Evolutionary conservation across 2,329 filamentous ascomycete species (phyloP).

Genomic region (Diaporthe sp.): DNA sequence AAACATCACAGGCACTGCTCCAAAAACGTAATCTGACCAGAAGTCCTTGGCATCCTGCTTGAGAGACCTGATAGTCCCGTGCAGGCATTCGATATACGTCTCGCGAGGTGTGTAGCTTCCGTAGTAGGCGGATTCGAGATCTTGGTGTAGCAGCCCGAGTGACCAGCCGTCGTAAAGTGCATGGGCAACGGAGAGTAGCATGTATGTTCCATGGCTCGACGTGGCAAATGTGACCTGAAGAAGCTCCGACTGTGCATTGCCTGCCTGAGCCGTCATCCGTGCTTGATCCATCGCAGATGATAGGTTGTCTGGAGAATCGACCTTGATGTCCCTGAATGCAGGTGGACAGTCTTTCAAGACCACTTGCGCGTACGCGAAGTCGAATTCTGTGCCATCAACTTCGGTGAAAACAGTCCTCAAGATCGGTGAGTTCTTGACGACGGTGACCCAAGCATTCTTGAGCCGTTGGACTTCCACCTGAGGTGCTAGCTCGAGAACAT

Average conservation of each 20-base stretch:
- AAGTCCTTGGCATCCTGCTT: conserved; percentile 66
- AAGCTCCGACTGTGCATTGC: conserved; percentile 55
- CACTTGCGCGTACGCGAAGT: conserved; percentile 65
- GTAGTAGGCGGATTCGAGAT: conserved; percentile 77
- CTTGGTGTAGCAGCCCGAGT: conserved; percentile 78
- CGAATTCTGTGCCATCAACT: conserved; percentile 72
- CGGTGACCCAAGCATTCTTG: conserved; percentile 71
- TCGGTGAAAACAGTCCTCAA: conserved; percentile 81
- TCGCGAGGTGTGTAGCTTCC: conserved; percentile 58
- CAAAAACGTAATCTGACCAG: conserved; percentile 79
- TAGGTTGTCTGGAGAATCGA: conserved; percentile 53
- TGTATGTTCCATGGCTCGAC: conserved; percentile 53
- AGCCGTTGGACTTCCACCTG: conserved; percentile 70
- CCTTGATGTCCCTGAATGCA: conserved; percentile 43
- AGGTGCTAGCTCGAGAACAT: conserved; percentile 74
- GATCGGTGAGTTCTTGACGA: conserved; percentile 76
- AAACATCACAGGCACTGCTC: conserved; percentile 54
- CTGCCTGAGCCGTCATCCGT: conserved; percentile 53
- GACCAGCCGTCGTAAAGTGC: conserved; percentile 94
- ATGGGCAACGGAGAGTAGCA: conserved; percentile 83
- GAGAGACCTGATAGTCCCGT: conserved; percentile 63
- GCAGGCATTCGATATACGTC: conserved; percentile 67
- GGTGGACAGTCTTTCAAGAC: conserved; percentile 50
- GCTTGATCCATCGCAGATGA: conserved; percentile 54
- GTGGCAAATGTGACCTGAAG: conserved; percentile 64